Evolutionary conservation across 2,329 filamentous ascomycete genomes (phyloP), one percentile per base, ranked within the genome.

Genomic region (Trichoderma pleuroti): DNA sequence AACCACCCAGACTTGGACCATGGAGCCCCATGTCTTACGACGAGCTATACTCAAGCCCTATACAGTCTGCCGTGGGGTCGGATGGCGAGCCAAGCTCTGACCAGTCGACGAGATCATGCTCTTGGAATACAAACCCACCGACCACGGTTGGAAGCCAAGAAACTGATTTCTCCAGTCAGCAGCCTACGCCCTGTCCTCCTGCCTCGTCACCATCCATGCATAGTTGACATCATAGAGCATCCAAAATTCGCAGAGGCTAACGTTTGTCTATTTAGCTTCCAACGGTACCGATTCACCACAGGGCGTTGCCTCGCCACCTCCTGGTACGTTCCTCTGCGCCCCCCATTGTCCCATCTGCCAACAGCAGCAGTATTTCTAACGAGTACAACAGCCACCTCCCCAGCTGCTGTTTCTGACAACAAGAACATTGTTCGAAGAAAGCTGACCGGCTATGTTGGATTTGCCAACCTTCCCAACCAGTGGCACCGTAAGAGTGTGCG

Each of bases 401-500:
- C 79, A 72, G 74, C 78, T 66, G 86, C 88, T 75, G 84, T 86
- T 76, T 88, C 85, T 78, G 92, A 93, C 78, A 91, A 91, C 87
- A 91, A 91, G 84, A 98, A 99, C 87, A 97, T 99, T 82, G 95
- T 99, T 78, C 93, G 96, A 84, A 90, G 96, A 84, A 99, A 99
- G 88, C 87, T 99, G 81, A 98, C 96, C 64, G 96, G 96, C 80
- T 99, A 98, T 79, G 96, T 99, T 79, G 96, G 96, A 75, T 99
- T 99, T 80, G 96, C 96, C 82, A 99, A 99, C 83, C 85, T 99
- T 81, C 96, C 96, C 74, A 99, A 99, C 86, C 96, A 99, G 85
- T 99, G 96, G 96, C 96, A 99, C 87, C 95, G 96, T 84, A 99
- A 99, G 92, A 98, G 94, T 90, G 96, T 99, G 79, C 93, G 96